Base-by-base conservation (phyloP, 768 basidiomycete species). In the Lanmaoa pseudosensibilis region DNA sequence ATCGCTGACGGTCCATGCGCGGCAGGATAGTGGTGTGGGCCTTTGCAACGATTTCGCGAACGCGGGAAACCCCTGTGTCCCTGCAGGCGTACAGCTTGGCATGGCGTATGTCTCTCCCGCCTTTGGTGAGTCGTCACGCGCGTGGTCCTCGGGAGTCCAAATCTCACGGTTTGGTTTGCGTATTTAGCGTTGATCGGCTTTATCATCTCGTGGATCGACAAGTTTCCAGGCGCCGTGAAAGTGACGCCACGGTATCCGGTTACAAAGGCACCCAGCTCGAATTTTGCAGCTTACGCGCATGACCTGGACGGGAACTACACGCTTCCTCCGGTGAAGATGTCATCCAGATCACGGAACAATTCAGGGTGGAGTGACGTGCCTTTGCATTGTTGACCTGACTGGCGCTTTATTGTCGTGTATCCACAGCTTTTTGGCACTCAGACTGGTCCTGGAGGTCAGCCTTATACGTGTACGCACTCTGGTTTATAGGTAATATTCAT, bases 261-360 rank as follows among this genome's bases (percentile, higher is more conserved):
- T 18, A 73, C 67, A n/a, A 73, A 73, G 48, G 71, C 71, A 4
- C 58, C 71, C 4, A 73, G 69, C 37, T 71, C 69, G 34, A 63
- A 52, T 11, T 67, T 65, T 15, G 54, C 58, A 8, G 69, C 69
- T 6, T 36, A 62, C 1, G 54, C 2, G n/a, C 55, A 73, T 27
- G 60, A 65, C 16, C 48, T 71, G 37, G 71, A 71, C 10, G 54
- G 49, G n/a, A 36, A 18, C 4, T 65, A 60, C 40, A 62, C 67
- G 34, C 43, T 7, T 37, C 41, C 61, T 11, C 56, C 69, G 0
- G 32, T 53, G 2, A 58, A 50, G 52, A 3, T 4, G 19, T 41
- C 55, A 13, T 34, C 57, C n/a, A 58, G 55, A 41, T 47, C 51
- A n/a, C 48, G 53, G 13, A 58, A 57, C 25, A n/a, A 59, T 37